Base-by-base conservation (phyloP, 345 rosid genomes). In the Eucalyptus erythrocorys region DNA sequence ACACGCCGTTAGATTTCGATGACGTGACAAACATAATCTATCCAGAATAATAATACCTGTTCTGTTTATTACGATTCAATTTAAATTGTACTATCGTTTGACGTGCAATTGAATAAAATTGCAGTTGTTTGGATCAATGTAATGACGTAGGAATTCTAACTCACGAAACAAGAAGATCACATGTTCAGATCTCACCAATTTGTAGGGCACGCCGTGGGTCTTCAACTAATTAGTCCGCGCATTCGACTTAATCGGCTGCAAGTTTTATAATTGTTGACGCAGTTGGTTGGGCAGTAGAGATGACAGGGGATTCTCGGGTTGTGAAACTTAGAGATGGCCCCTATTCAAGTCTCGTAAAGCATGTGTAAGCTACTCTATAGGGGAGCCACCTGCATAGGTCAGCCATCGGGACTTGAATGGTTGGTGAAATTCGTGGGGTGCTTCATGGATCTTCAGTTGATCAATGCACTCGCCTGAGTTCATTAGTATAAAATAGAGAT, bases 91-190 rank as follows among this genome's bases (percentile, higher is more conserved):
- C 2, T 21, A 22, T 19, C 4, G 0, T 19, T 19, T 3, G 1
- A 5, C 13, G 0, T 16, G 3, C 1, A 1, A 19, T 66, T 10
- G 6, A 16, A 19, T 3, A 3, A 5, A 19, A 14, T 37, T 5
- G 3, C 4, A 0, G 10, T 19, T 21, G 6, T 6, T 17, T 2
- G 4, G 6, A 6, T 1, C 4, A 9, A 15, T 1, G 0, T 6
- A 3, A 0, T 0, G 1, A 68, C 0, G 1, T 16, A 6, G 1
- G 0, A 32, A 32, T 68, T 1, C 80, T 10, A 16, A 7, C 0
- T 66, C 3, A 2, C 0, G 14, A 71, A 3, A 3, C 0, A 6
- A 0, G 2, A 37, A 76, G 2, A 10, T 37, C 47, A 2, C 15
- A 5, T 5, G 1, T 17, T 37, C 8, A 9, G 0, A 19, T 37